Base-by-base conservation (phyloP, 2,329 filamentous ascomycete species). In the Verruconis gallopava region DNA sequence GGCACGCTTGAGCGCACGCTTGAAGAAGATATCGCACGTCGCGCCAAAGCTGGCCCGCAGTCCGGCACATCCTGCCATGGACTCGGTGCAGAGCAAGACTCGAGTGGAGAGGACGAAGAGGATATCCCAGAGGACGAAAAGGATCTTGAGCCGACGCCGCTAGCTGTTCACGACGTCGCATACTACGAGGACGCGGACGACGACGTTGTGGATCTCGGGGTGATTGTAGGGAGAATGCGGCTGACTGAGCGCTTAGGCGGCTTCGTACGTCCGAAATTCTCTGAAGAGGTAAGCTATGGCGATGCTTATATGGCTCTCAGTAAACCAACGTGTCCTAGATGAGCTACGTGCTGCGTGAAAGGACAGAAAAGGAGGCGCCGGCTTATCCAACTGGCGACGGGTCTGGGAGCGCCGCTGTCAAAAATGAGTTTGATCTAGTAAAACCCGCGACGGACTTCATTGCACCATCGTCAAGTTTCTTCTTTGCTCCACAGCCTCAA, bases 161-260 rank as follows among this genome's bases (percentile, higher is more conserved):
- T 82, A 49, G 74, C 73, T 15, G 68, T 72, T 11, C 66, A 75
- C 34, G 81, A 85, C 59, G 70, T 77, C 44, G 75, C 74, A 2
- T 85, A 85, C 54, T 79, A 80, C 45, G 71, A 76, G 44, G 69
- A 73, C 46, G 69, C 65, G 13, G 76, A 80, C 53, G 25, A 30
- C n/a, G 79, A 83, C 45, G 61, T 84, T 36, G 71, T 81, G 49
- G 82, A 86, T 57, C 62, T 86, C 19, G 82, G 81, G 2, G 73
- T 85, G 44, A 71, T 72, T 48, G 68, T 86, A 46, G 81, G 81
- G 1, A 80, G 74, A 55, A 73, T 85, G 69, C 73, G 68, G 45
- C 75, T 86, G 46, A 84, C 79, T 2, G 81, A 86, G 53, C 69
- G 81, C 28, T 75, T 86, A 48, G 82, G 82, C 13, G 81, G 81